Conservation (phyloP, 2,329 filamentous ascomycete species). For the Sordariomycetes sp. region DNA sequence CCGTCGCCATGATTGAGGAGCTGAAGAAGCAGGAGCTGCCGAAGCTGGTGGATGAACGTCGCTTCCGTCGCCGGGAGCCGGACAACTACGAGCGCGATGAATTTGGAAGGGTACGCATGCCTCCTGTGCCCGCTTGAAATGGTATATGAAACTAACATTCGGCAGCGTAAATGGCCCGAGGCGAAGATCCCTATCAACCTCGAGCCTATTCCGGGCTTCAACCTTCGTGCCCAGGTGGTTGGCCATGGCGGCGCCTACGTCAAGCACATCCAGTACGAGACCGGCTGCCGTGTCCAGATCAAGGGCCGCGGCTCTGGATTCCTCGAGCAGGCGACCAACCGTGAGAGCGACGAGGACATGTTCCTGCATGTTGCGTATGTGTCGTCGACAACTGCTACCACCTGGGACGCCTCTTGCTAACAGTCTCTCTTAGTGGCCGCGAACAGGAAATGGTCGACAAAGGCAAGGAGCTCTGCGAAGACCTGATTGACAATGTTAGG, state of each 20-base stretch:
- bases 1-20: slow-evolving; percentile 80
- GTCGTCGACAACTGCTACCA: neutral
- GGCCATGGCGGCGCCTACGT: slow-evolving; percentile 91
- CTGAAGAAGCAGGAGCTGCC: slow-evolving; percentile 94
- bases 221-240: slow-evolving; percentile 89
- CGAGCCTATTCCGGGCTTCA: slow-evolving; percentile 88
- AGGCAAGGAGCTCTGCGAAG: slow-evolving; percentile 79
- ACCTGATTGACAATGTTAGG: slow-evolving; percentile 75
- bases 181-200: slow-evolving; percentile 86
- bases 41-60: slow-evolving; percentile 85
- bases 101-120: slow-evolving; percentile 60
- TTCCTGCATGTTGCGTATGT: slow-evolving; percentile 88
- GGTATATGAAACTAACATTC: slow-evolving; percentile 6
- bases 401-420: slow-evolving; percentile 15
- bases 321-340: slow-evolving; percentile 75
- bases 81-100: slow-evolving; percentile 81
- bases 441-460: slow-evolving; percentile 75
- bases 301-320: slow-evolving; percentile 94
- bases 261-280: slow-evolving; percentile 95
- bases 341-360: slow-evolving; percentile 91
- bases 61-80: slow-evolving; percentile 73
- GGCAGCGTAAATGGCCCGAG: slow-evolving; percentile 94
- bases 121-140: slow-evolving; percentile 1
- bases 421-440: slow-evolving; percentile 50
- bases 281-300: slow-evolving; percentile 91